These are phyloP conservation scores for Clausena lansium DNA, from an alignment of 345 rosid genomes.

Conservation along the genomic window DNA sequence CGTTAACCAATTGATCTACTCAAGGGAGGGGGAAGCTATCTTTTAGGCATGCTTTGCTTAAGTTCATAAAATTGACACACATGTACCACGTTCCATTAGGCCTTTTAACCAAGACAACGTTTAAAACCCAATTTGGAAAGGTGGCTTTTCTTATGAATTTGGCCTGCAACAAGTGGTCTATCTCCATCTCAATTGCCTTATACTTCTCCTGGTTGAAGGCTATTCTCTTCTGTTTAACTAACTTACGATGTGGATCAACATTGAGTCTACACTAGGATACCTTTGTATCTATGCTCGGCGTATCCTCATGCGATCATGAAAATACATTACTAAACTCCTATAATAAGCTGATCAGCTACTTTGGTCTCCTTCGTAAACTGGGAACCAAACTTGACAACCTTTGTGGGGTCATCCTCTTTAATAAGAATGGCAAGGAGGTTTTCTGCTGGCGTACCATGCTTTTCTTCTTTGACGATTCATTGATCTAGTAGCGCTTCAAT, in stretches of 20 bases:
- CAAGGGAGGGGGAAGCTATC: not conserved
- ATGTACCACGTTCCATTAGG: not conserved
- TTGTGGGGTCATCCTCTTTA: not conserved
- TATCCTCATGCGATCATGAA: not conserved
- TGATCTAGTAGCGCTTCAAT: no score
- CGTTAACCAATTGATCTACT: not conserved
- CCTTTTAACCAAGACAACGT: no score
- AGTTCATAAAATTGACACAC: not conserved
- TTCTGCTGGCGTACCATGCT: not conserved
- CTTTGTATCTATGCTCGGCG: fast-evolving
- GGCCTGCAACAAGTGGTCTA: no score
- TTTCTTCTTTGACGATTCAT: no score
- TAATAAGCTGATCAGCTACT: no score
- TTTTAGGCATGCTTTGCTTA: no score
- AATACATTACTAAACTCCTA: fast-evolving
- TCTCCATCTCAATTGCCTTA: no score
- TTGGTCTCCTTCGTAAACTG: no score
- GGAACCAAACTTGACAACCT: not conserved
- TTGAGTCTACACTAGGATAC: no score
- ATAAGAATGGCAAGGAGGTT: not conserved
- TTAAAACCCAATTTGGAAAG: not conserved
- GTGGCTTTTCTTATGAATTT: not conserved
- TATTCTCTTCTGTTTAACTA: no score
- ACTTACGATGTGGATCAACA: no score
- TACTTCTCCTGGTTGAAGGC: no score